Evolutionary conservation across 164 flowering plant genomes (phyloP), one percentile per base, ranked within the genome.

Genomic region (Stephania japonica): DNA sequence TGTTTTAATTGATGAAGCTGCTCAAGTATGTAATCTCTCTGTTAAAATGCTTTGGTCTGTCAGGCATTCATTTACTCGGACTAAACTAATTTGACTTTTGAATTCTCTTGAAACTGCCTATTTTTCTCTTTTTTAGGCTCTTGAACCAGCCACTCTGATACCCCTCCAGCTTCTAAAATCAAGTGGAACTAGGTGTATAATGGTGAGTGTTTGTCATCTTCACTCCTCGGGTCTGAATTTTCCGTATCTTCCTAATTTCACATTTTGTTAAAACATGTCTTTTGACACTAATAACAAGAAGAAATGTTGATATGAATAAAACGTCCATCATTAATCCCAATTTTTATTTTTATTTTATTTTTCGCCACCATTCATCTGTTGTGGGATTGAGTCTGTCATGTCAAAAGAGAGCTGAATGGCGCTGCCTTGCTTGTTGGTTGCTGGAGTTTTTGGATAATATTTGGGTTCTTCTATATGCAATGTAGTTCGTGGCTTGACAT

Each of bases 1-100:
- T 78, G 93, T 96, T 76, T 87, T 96, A 68, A 89, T 96, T 80
- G 98, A 96, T 87, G 99, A 96, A 85, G 99, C 99, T 42, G 99
- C 99, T 73, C 99, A 96, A 77, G 99, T 92, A 87, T 76, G 10
- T 53, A 38, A 24, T 67, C 72, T 53, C 47, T 67, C 69, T 42
- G 67, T 32, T 42, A 18, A 61, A 27, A 65, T 68, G 24, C 16
- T 69, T 70, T 70, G 26, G 14, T 63, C 32, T 65, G 42, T 44
- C 24, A 53, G 38, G 4, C 38, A 32, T 32, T 32, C 38, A 10
- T 71, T 10, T 27, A 21, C 63, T 53, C 12, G 73, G 44, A 38
- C n/a, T 12, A 0, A 26, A 42, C n/a, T 65, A 11, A 25, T 32
- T 70, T 16, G 25, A 63, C 38, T 21, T 42, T 21, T 11, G 6